Conservation (phyloP, 768 basidiomycete species). For the Kondoa subrosea region DNA sequence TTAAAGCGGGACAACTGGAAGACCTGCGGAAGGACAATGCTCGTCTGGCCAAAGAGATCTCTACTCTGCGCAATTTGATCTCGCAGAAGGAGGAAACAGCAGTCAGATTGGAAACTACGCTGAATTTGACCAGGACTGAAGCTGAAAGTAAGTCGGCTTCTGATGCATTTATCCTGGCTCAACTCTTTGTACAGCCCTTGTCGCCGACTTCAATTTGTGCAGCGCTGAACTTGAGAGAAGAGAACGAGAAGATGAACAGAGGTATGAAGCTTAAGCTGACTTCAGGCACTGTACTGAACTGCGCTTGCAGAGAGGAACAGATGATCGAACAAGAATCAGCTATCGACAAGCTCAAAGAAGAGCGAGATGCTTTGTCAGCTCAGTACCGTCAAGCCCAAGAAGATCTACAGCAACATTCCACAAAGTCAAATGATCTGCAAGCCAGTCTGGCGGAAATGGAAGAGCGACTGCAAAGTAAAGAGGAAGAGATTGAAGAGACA, state of each 20-base stretch:
- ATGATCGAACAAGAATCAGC: neutral
- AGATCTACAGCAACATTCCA: neutral
- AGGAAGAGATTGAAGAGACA: neutral
- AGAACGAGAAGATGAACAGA: neutral
- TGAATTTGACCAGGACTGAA: neutral
- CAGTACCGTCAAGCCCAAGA: neutral
- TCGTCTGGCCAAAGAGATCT: neutral
- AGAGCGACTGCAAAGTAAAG: neutral
- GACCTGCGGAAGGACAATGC: neutral
- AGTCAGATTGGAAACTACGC: neutral
- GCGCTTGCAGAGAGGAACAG: neutral
- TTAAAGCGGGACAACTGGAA: neutral
- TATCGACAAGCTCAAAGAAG: neutral
- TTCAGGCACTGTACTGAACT: neutral
- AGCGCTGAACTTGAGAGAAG: neutral
- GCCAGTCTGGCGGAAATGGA: neutral
- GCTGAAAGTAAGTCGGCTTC: neutral
- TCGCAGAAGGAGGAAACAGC: neutral
- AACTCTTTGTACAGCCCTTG: neutral
- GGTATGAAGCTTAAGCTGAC: neutral
- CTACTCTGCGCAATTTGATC: neutral
- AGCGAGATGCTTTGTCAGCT: neutral
- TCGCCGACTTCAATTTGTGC: neutral
- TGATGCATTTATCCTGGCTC: neutral
- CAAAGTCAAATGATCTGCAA: neutral